A percentile compares a stretch with the other conserved stretches of the same genome.
These are phyloP conservation scores for Pyrenophora graminea DNA, from an alignment of 2,329 filamentous ascomycete genomes.

Conservation along the genomic window DNA sequence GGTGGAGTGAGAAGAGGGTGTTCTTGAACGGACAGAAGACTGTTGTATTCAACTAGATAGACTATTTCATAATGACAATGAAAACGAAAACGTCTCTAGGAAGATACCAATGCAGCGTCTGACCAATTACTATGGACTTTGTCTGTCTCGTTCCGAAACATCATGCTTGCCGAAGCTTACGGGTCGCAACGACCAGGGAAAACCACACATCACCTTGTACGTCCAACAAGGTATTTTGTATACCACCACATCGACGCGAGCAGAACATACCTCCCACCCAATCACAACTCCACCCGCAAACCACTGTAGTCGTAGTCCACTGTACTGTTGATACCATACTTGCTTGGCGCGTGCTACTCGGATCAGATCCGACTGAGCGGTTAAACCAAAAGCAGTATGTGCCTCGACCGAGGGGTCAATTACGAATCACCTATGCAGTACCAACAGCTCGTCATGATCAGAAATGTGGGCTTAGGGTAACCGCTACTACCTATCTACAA, in stretches of 20 bases:
- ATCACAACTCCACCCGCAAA: too few species aligned
- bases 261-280: too few species aligned
- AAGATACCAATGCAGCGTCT: background rate
- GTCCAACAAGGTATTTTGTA: too few species aligned
- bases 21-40: constrained; percentile 81
- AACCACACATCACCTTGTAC: too few species aligned
- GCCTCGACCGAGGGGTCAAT: background rate
- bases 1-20: constrained; percentile 77
- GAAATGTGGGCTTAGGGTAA: constrained; percentile 6
- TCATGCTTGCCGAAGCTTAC: too few species aligned
- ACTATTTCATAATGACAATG: background rate
- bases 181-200: too few species aligned
- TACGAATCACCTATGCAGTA: constrained; percentile 18
- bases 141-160: background rate
- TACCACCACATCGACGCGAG: too few species aligned
- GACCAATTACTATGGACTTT: too few species aligned
- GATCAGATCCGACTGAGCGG: background rate
- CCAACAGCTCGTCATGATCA: constrained; percentile 20
- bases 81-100: background rate
- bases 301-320: too few species aligned
- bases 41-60: constrained; percentile 67
- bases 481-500: constrained; percentile 1
- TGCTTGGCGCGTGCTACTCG: background rate
- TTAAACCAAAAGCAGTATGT: constrained; percentile 4
- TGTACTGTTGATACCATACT: background rate